phyloP scores from a whole-genome alignment of 1,284 basidiomycete species.

The Heterobasidion occidentale region DNA sequence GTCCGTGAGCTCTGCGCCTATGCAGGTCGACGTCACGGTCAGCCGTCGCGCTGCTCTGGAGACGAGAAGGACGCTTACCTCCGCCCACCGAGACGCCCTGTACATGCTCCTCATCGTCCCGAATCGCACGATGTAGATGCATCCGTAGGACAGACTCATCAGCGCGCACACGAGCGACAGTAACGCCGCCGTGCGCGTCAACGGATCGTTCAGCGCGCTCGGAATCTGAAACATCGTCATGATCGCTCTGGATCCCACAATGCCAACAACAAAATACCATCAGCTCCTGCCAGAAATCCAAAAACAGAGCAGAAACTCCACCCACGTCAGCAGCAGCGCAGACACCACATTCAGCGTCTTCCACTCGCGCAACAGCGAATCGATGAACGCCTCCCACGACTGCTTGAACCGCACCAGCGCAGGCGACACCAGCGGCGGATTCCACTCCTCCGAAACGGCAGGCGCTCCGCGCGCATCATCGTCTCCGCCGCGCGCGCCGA shows the following conservation, averaged over 20 bases:
- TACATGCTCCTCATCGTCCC: conserved; percentile 75
- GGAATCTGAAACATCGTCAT: conserved; percentile 67
- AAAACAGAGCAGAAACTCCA: no score
- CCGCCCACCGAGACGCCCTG: conserved; percentile 68
- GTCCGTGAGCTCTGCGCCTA: conserved; percentile 62
- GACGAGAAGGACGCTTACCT: conserved; percentile 33
- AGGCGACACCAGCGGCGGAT: conserved; percentile 45
- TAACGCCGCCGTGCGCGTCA: conserved; percentile 60
- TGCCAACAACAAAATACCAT: not conserved
- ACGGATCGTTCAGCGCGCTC: conserved; percentile 49
- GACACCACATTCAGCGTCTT: conserved; percentile 73
- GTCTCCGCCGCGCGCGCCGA: not conserved
- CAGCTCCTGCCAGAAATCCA: no score
- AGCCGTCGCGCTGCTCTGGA: no score
- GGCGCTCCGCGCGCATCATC: conserved; percentile 9
- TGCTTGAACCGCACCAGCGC: conserved; percentile 57
- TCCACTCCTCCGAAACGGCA: conserved; percentile 62
- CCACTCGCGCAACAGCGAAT: conserved; percentile 65
- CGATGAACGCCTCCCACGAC: conserved; percentile 67
- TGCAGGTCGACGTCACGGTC: conserved; percentile 16
- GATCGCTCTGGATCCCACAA: conserved; percentile 47
- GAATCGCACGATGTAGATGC: conserved; percentile 70
- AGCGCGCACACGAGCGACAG: conserved; percentile 61
- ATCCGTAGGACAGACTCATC: conserved; percentile 71
- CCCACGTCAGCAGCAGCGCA: conserved; percentile 61